A percentile compares a stretch with the other conserved stretches of the same genome.
These are phyloP conservation scores for Carex myosuroides DNA, from an alignment of 176 grass and related monocot species.

Conservation along the genomic window DNA sequence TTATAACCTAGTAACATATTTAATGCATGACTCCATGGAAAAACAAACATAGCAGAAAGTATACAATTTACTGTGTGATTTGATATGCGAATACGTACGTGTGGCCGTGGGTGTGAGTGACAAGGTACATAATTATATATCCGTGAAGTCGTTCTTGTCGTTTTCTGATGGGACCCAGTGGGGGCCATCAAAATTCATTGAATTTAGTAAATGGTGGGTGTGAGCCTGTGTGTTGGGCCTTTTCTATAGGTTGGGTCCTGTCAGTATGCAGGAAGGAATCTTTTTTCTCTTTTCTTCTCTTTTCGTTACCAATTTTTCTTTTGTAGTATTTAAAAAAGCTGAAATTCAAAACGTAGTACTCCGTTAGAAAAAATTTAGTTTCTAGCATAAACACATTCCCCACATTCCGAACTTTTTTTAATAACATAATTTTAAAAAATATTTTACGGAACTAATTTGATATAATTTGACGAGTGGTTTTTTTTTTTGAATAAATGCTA, in stretches of 20 bases:
- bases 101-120: neutral
- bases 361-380: too few species aligned
- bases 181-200: neutral
- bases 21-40: neutral
- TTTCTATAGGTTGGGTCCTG: neutral
- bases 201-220: conserved; percentile 7
- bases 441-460: too few species aligned
- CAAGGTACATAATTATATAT: neutral
- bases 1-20: neutral
- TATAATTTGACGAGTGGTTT: too few species aligned
- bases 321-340: too few species aligned
- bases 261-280: neutral
- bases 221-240: neutral
- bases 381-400: too few species aligned
- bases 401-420: too few species aligned
- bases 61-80: neutral
- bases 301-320: neutral
- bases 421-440: too few species aligned
- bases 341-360: too few species aligned
- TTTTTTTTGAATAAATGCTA: too few species aligned
- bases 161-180: neutral
- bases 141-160: conserved; percentile 3
- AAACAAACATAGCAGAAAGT: too few species aligned
- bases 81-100: neutral
- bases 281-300: neutral